Percentiles rank a stretch among this genome's conserved stretches.
phyloP scores from a whole-genome alignment of 352 stramenopile genomes.

The Phytophthora podocarpi region DNA sequence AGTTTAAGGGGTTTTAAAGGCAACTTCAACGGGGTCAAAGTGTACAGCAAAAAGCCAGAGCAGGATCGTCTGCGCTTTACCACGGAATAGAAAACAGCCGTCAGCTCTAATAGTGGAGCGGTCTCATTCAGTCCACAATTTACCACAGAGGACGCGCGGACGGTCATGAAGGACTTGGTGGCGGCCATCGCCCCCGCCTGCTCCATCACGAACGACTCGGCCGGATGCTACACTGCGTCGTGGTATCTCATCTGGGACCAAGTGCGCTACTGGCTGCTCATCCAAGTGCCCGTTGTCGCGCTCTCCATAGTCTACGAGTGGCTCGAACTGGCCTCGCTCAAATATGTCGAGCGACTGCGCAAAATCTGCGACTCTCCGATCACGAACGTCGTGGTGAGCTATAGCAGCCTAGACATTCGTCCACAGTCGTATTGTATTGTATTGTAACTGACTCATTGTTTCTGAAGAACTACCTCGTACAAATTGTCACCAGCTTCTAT shows the following conservation, averaged over 20 bases:
- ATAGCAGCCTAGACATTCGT: too few relatives aligned
- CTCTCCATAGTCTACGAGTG: conserved; percentile 83
- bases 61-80: conserved; percentile 5
- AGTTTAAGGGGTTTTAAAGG: too few relatives aligned
- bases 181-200: conserved; percentile 40
- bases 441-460: background rate
- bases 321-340: conserved; percentile 71
- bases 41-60: conserved; percentile 25
- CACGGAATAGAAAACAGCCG: conserved; percentile 20
- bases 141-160: background rate
- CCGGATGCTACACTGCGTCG: conserved; percentile 77
- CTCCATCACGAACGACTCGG: conserved; percentile 56
- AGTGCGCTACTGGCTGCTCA: conserved; percentile 77
- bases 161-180: conserved; percentile 22
- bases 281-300: conserved; percentile 71
- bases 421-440: background rate
- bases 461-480: conserved; percentile 73
- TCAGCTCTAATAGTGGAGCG: too few relatives aligned
- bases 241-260: conserved; percentile 87
- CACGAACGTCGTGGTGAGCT: conserved; percentile 64
- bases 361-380: conserved; percentile 72
- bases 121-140: conserved; percentile 9
- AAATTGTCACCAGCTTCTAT: conserved; percentile 81
- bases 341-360: conserved; percentile 71
- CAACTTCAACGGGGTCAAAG: too few relatives aligned